These are phyloP conservation scores for Suhomyces atakaporum DNA, from an alignment of 1,139 yeast genomes.

Conservation along the genomic window DNA sequence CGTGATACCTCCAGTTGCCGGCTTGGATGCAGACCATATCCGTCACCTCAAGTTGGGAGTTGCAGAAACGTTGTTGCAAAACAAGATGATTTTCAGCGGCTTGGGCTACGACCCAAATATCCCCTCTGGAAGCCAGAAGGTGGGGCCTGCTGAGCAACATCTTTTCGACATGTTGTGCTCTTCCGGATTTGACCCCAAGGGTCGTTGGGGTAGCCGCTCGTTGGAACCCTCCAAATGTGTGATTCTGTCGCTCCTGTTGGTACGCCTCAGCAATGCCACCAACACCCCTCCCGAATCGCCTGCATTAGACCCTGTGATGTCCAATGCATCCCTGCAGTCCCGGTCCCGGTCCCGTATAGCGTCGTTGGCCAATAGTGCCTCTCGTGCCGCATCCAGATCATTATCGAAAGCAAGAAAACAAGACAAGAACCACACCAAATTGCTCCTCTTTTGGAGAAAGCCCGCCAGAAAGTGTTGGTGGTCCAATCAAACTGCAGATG, in stretches of 20 bases:
- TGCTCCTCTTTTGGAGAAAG: constrained; percentile 91
- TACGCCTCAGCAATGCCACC: constrained; percentile 47
- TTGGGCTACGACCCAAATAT: constrained; percentile 44
- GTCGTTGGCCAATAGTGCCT: constrained; percentile 42
- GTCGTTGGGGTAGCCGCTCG: constrained; percentile 85
- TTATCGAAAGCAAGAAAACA: constrained; percentile 45
- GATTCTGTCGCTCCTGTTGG: constrained; percentile 79
- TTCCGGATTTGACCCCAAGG: constrained; percentile 73
- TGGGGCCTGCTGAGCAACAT: constrained; percentile 95
- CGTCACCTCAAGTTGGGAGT: constrained; percentile 68
- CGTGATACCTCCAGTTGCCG: constrained; percentile 73
- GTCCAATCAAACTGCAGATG: constrained; percentile 67
- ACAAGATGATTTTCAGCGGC: constrained; percentile 74
- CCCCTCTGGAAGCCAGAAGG: constrained; percentile 40
- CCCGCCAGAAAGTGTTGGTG: constrained; percentile 99
- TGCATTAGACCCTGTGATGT: constrained; percentile 31
- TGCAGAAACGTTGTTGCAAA: constrained; percentile 51
- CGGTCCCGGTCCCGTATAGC: constrained; percentile 53
- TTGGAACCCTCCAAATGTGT: constrained; percentile 87
- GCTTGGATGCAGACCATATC: constrained; percentile 54
- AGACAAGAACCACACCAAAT: constrained; percentile 58
- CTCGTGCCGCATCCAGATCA: constrained; percentile 57
- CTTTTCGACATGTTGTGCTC: constrained; percentile 92
- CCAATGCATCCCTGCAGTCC: constrained; percentile 38
- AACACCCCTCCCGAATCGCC: constrained; percentile 55